Percentiles rank a stretch among this genome's conserved stretches.
Evolutionary conservation across 306 rosid genomes (phyloP).

Genomic region (Quercus glauca): DNA sequence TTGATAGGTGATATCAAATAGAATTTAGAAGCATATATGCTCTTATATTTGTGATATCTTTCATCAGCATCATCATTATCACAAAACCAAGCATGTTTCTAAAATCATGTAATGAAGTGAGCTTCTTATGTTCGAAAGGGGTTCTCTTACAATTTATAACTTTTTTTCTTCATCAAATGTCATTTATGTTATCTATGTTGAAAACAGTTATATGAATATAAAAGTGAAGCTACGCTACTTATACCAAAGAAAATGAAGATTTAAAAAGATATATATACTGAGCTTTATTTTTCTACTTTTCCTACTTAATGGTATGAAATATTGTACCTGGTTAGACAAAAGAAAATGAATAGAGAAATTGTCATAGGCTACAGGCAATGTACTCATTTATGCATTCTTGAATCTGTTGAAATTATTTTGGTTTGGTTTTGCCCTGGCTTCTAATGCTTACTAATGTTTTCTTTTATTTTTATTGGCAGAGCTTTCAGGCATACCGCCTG

Average conservation of each 20-base stretch:
- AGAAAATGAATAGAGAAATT: background rate
- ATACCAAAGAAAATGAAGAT: too few relatives aligned
- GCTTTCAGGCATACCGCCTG: slow-evolving; percentile 76
- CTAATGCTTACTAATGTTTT: slow-evolving; percentile 1
- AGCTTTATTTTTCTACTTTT: too few relatives aligned
- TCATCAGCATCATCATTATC: background rate
- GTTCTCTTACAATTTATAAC: too few relatives aligned
- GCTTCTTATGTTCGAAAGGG: background rate
- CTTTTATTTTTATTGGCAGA: slow-evolving; percentile 16
- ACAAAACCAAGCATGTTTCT: background rate
- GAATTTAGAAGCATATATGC: background rate
- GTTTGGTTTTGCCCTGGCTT: background rate
- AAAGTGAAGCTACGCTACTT: too few relatives aligned
- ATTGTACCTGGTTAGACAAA: background rate
- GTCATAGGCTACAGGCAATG: background rate
- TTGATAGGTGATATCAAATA: background rate
- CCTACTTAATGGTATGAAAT: background rate
- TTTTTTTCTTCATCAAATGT: background rate
- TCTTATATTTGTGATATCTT: background rate
- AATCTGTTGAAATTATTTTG: background rate
- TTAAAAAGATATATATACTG: too few relatives aligned
- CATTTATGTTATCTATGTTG: background rate
- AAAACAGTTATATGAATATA: too few relatives aligned
- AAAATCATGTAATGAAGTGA: background rate
- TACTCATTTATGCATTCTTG: background rate